Evolutionary conservation across 2,329 filamentous ascomycete genomes (phyloP), one percentile per base, ranked within the genome.

Genomic region (Nigrograna mackinnonii): DNA sequence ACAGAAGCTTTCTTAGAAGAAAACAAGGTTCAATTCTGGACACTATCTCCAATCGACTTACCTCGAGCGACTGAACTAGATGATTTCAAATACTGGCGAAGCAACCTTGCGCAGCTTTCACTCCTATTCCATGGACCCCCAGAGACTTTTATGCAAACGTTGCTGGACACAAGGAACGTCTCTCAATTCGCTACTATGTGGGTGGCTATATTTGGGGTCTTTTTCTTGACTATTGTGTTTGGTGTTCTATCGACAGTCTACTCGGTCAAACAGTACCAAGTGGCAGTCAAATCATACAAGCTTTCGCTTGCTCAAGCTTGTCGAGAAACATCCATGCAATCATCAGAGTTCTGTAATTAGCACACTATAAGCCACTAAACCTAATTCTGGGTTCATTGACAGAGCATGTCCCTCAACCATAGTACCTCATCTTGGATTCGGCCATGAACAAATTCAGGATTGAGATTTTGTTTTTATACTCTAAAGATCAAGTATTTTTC

Each of bases 221-320:
- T 51, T 21, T 11, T 44, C 14, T 35, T 49, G 20, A 51, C 48
- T 7, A 38, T 51, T 11, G 22, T 51, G 2, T 51, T 51, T 39
- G 43, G 48, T 4, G 41, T 46, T 26, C 21, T 49, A 4, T 9
- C 48, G 22, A 46, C 48, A 5, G 40, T 51, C 6, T 51, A 44
- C 28, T 43, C 48, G 14, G 31, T 46, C 28, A 46, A 48, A 18
- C 46, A 48, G 35, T 51, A 51, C 37, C 36, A 13, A 24, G 30
- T 51, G n/a, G 48, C 45, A 17, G 7, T 43, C 3, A 26, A 44
- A 24, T 49, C 46, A n/a, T 51, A 51, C 19, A 37, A 46, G 9
- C 37, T 51, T 33, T 21, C 46, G 2, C 22, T 49, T 3, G 42
- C 39, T 22, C 21, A 35, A 21, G 48, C 48, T 20, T 51, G 46